These are phyloP conservation scores for Penstemon eatonii DNA, from an alignment of 257 asterid species.

Conservation along the genomic window DNA sequence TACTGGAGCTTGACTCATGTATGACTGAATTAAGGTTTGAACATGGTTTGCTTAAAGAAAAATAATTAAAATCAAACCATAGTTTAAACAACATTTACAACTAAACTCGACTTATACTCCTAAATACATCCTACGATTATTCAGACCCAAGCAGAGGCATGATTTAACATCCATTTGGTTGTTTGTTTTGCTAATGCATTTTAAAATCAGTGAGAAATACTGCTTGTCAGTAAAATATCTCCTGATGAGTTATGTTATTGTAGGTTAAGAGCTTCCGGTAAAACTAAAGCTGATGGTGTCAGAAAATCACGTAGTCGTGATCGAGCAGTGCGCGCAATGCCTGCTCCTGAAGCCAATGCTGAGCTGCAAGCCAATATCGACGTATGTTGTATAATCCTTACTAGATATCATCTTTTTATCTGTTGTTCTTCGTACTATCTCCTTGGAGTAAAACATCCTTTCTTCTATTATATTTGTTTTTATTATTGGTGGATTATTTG, in stretches of 20 bases:
- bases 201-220: background rate
- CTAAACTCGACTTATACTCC: too few relatives aligned
- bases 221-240: constrained; percentile 1
- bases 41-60: too few relatives aligned
- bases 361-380: constrained; percentile 83
- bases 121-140: too few relatives aligned
- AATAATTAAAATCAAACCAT: too few relatives aligned
- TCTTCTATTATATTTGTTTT: too few relatives aligned
- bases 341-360: constrained; percentile 90
- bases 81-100: too few relatives aligned
- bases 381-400: constrained; percentile 41
- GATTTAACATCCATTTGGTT: constrained; percentile 2
- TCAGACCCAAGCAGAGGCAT: too few relatives aligned
- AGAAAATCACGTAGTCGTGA: constrained; percentile 69
- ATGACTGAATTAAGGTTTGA: too few relatives aligned
- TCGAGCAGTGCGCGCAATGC: constrained; percentile 53
- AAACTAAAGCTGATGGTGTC: constrained; percentile 52
- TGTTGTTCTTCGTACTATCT: background rate
- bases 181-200: background rate
- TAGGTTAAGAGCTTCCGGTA: constrained; percentile 74
- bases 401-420: background rate
- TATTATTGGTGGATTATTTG: too few relatives aligned
- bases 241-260: constrained; percentile 23
- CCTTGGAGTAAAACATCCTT: too few relatives aligned
- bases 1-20: too few relatives aligned